These are phyloP conservation scores for Candida sphagnicola DNA, from an alignment of 805 yeast genomes.

Conservation along the genomic window DNA sequence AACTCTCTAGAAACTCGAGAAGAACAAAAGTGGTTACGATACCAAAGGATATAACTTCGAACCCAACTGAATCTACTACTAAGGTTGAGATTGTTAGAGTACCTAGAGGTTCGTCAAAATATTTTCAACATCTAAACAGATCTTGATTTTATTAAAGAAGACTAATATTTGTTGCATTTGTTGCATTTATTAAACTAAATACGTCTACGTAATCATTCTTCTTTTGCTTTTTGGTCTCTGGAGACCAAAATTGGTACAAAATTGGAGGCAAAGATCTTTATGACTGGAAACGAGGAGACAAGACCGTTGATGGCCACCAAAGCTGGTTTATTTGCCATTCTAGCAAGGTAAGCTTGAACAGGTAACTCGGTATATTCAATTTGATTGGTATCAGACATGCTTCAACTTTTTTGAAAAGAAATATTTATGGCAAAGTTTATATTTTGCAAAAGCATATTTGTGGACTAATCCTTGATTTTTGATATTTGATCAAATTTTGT, in stretches of 20 bases:
- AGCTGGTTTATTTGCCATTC: slow-evolving; percentile 49
- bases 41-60: too few species aligned
- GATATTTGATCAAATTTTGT: slow-evolving; percentile 4
- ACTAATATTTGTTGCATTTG: slow-evolving; percentile 2
- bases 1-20: too few species aligned
- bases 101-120: slow-evolving; percentile 6
- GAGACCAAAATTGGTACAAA: slow-evolving; percentile 56
- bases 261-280: slow-evolving; percentile 55
- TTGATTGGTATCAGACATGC: not conserved
- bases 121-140: slow-evolving; percentile 6
- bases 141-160: slow-evolving; percentile 1
- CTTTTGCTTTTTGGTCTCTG: slow-evolving; percentile 24
- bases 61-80: too few species aligned
- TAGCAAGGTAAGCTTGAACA: slow-evolving; percentile 50
- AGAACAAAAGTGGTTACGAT: too few species aligned
- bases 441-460: too few species aligned
- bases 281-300: slow-evolving; percentile 54
- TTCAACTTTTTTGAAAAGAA: too few species aligned
- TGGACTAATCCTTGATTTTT: not conserved
- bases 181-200: not conserved
- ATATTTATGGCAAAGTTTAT: too few species aligned
- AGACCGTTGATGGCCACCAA: slow-evolving; percentile 56
- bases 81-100: slow-evolving; percentile 3
- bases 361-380: slow-evolving; percentile 18
- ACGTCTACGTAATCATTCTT: not conserved